Evolutionary conservation across 2,329 filamentous ascomycete species (phyloP), one percentile per base, ranked within the genome.

Genomic region (Cladosporium sphaerospermum): DNA sequence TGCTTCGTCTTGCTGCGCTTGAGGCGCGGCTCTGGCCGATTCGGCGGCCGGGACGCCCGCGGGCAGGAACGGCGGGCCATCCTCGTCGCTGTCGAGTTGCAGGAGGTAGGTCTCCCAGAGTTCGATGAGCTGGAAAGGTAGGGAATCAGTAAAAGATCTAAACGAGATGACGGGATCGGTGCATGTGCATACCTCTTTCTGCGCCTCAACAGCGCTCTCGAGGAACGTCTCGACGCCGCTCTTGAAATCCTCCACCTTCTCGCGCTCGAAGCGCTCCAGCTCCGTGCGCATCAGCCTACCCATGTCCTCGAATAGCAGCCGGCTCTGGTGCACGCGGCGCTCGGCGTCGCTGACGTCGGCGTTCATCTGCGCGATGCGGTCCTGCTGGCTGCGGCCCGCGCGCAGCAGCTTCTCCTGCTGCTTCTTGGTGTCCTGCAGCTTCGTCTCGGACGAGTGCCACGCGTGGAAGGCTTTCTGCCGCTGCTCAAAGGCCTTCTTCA

Each of bases 161-260:
- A 28, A 28, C 23, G 23, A 28, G 23, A 28, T 28, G 23, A 40
- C 42, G 40, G 13, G 18, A 32, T 19, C 7, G 5, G 11, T 16
- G n/a, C 42, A 44, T 44, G 44, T 40, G 71, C 81, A 71, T 69
- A 93, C 92, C 85, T 99, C 93, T 73, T 99, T 99, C 75, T 99
- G 93, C 52, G 92, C 93, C 73, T 99, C 93, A 3, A 99, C 90
- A 3, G 93, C 89, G 65, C 93, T 91, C 75, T 99, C 93, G 62
- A 99, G 72, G 72, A 96, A 99, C 1, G 93, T 99, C 75, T 99
- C 93, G 2, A 99, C 91, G 0, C 91, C 92, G 57, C 88, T 93
- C 78, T 99, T 99, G 72, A 99, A 99, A 68, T 99, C 93, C 68
- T 99, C 93, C 3, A 99, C 93, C 76, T 99, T 99, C 73, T 99